A percentile compares a stretch with the other conserved stretches of the same genome.
Evolutionary conservation across 306 rosid species (phyloP).

Genomic region (Ormosia emarginata): DNA sequence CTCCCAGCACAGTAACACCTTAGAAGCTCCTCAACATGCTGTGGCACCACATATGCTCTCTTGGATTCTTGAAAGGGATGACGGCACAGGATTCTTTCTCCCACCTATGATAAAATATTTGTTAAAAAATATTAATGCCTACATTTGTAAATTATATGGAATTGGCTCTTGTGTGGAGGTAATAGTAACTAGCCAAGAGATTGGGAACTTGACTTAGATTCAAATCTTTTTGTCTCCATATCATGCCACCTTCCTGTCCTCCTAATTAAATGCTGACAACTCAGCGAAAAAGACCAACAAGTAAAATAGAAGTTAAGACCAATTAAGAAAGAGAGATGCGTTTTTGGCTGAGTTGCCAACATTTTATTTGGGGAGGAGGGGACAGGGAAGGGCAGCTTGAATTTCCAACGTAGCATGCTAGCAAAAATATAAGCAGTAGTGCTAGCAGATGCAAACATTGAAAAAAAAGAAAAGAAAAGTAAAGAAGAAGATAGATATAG

Average conservation of each 20-base stretch:
- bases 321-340: too few species aligned
- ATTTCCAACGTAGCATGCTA: not conserved
- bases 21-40: constrained; percentile 75
- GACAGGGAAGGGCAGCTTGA: not conserved
- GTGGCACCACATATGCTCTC: constrained; percentile 89
- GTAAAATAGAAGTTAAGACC: too few species aligned
- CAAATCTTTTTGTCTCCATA: not conserved
- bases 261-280: too few species aligned
- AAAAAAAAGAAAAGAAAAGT: not conserved
- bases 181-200: not conserved
- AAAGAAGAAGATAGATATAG: not conserved
- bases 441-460: not conserved
- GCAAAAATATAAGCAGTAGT: not conserved
- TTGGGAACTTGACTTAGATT: not conserved
- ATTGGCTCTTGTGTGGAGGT: not conserved
- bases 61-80: constrained; percentile 85
- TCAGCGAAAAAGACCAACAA: too few species aligned
- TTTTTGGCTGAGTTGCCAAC: too few species aligned
- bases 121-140: not conserved
- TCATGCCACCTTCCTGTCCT: too few species aligned
- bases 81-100: constrained; percentile 74
- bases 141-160: not conserved
- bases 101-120: constrained; percentile 41
- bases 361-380: too few species aligned
- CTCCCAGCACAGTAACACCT: constrained; percentile 72